Base-by-base conservation (phyloP, 768 basidiomycete species). In the Serendipita sp. region DNA sequence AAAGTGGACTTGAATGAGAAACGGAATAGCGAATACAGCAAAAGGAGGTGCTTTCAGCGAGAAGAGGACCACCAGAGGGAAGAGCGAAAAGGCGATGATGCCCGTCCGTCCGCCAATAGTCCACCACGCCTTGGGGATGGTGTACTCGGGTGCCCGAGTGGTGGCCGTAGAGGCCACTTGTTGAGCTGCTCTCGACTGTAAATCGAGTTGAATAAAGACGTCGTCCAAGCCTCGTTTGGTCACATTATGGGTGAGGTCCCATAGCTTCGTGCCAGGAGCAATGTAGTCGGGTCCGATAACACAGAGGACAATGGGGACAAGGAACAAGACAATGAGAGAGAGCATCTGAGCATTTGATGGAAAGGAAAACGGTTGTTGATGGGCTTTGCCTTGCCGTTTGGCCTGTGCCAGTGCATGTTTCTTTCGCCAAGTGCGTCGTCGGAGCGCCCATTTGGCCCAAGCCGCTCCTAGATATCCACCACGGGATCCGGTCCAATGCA, bases 221-320 rank as follows among this genome's bases (percentile, higher is more conserved):
- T 35, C 64, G 47, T 28, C 66, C 48, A 63, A 70, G 36, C 52
- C 66, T 52, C 51, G 68, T 67, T 36, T 72, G 51, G 52, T 68
- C 32, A 65, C 18, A 38, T 58, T 67, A 44, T 68, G 64, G 2
- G 67, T 67, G 41, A 79, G 71, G 65, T 78, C 75, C 77, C 81
- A 82, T 1, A 81, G 68, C n/a, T 72, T 75, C 0, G 77, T 72
- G 18, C 69, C 68, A 0, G 85, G 84, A 0, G 77, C 75, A 66
- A 89, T 77, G 71, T 89, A 88, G 72, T 90, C 89, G 3, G 82
- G 80, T 15, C 86, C 86, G 15, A 82, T 72, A 67, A 85, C 81
- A 2, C 77, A 76, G 44, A 85, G 74, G 2, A 78, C 71, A 15
- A 83, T 67, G 3, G 79, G 74, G 16, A 75, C 72, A 48, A 76